phyloP scores from a whole-genome alignment of 176 grass and related monocot species.

The Bromus sterilis region DNA sequence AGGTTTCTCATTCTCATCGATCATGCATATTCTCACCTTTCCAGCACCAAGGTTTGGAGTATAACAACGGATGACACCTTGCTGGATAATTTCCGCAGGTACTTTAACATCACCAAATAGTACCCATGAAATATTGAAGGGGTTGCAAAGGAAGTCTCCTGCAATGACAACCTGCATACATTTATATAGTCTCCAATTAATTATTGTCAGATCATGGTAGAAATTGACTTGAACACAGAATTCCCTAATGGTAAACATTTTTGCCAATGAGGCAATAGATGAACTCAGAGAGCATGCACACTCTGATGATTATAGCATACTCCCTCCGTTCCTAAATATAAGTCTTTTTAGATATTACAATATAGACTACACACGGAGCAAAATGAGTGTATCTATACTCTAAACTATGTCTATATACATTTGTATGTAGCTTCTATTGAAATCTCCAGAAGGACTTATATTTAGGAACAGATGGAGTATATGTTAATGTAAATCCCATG shows the following conservation, averaged over 20 bases:
- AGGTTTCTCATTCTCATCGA: slow-evolving; percentile 41
- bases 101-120: slow-evolving; percentile 74
- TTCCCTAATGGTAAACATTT: background rate
- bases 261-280: background rate
- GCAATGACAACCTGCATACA: slow-evolving; percentile 75
- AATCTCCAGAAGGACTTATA: too few species aligned
- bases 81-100: slow-evolving; percentile 53
- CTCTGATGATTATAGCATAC: background rate
- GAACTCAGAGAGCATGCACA: background rate
- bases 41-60: slow-evolving; percentile 49
- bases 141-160: slow-evolving; percentile 60
- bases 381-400: too few species aligned
- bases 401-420: too few species aligned
- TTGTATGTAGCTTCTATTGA: too few species aligned
- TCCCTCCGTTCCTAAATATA: too few species aligned
- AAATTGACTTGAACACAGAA: background rate
- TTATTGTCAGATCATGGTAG: background rate
- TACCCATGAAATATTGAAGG: slow-evolving; percentile 33
- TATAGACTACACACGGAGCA: too few species aligned
- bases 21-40: slow-evolving; percentile 66
- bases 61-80: slow-evolving; percentile 71
- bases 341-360: too few species aligned
- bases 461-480: too few species aligned
- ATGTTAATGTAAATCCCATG: background rate
- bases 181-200: slow-evolving; percentile 20